Evolutionary conservation across 257 asterid species (phyloP), one percentile per base, ranked within the genome.

Genomic region (Echium plantagineum): DNA sequence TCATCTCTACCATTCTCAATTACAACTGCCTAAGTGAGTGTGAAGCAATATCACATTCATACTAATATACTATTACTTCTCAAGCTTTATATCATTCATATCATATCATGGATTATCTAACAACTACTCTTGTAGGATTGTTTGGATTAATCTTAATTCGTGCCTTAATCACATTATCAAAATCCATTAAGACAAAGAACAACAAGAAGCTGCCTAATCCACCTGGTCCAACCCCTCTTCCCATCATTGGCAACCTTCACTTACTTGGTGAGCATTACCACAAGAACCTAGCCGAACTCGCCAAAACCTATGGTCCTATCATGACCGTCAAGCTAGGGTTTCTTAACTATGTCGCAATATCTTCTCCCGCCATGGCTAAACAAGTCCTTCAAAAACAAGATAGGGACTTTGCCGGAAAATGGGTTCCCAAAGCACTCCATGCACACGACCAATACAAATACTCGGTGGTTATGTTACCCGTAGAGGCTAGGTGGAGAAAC

Each of bases 231-330:
- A 35, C 74, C 16, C 90, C 95, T 18, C 62, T 86, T 48, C 97
- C 95, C 2, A 22, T 89, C 20, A 73, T 89, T 56, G 94, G 95
- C 12, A 89, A 71, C 74, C 86, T 86, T 69, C 93, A 67, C 47
- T 57, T 62, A 17, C 22, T 72, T 16, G 77, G 66, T 12, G 53
- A 49, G 53, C 53, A 49, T 49, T 49, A 10, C 53, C 53, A 49
- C 53, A 49, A 49, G 4, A 1, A 52, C 1, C n/a, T 73, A 22
- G 62, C 65, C 7, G 48, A 46, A 21, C 78, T 73, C n/a, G 71
- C 78, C 38, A 31, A 55, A 57, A 64, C 7, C 10, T 63, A 68
- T 59, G 78, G 69, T 5, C 78, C 70, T 0, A 30, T 72, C 3
- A 62, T 63, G 52, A 58, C 59, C 59, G 82, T 86, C 54, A 78